A percentile compares a stretch with the other conserved stretches of the same genome.
phyloP scores from a whole-genome alignment of 805 yeast species.

The Kodamaea sagamina region DNA sequence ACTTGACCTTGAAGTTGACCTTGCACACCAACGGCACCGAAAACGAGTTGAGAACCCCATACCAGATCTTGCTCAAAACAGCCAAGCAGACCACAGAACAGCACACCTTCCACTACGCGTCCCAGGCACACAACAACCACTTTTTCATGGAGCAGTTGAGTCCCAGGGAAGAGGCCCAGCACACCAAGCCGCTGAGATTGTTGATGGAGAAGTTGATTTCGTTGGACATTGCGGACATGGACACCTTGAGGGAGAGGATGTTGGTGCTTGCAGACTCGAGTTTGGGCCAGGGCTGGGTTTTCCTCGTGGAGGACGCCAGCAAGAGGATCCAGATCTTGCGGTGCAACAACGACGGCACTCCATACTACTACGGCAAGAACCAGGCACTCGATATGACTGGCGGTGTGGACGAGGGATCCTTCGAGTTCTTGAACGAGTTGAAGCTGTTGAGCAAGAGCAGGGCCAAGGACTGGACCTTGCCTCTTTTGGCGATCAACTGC shows the following conservation, averaged over 20 bases:
- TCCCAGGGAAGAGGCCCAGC: conserved; percentile 31
- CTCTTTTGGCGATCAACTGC: conserved; percentile 73
- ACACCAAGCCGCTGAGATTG: conserved; percentile 39
- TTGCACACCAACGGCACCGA: conserved; percentile 75
- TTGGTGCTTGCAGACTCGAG: conserved; percentile 51
- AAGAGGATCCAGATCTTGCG: conserved; percentile 56
- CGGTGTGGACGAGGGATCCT: conserved; percentile 59
- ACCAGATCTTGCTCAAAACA: conserved; percentile 66
- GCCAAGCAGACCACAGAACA: conserved; percentile 68
- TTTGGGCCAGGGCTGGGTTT: conserved; percentile 76
- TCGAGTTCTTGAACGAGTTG: conserved; percentile 45
- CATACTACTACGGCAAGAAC: conserved; percentile 66
- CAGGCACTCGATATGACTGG: conserved; percentile 78
- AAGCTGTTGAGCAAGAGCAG: conserved; percentile 41
- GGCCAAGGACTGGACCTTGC: conserved; percentile 64
- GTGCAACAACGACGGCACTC: conserved; percentile 76
- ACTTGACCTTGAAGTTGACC: conserved; percentile 59
- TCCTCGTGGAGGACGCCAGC: conserved; percentile 63
- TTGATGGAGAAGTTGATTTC: conserved; percentile 40
- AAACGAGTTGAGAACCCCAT: conserved; percentile 73
- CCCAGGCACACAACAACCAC: conserved; percentile 91
- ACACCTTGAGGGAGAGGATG: conserved; percentile 52
- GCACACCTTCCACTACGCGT: conserved; percentile 80
- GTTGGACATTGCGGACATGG: conserved; percentile 42
- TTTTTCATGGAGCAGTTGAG: conserved; percentile 71